Percentiles rank a stretch among this genome's conserved stretches.
These are phyloP conservation scores for Podila epigama DNA, from an alignment of 192 early-diverging fungal genomes.

Conservation along the genomic window DNA sequence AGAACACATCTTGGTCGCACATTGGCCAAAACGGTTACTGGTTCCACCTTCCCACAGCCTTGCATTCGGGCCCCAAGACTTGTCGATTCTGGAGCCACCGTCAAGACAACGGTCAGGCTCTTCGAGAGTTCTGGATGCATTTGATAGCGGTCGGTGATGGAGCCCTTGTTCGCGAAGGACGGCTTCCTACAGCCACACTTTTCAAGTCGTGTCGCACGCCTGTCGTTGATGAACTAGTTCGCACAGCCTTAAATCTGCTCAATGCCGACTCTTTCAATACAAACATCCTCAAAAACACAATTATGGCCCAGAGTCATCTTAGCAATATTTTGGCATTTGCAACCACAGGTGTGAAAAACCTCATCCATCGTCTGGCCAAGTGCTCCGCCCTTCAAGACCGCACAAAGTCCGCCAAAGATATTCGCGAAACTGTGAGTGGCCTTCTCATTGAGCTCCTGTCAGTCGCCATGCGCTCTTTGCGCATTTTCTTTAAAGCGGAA, in stretches of 20 bases:
- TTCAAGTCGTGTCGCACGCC: conserved; percentile 15
- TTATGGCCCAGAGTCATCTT: neutral
- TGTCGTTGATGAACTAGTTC: conserved; percentile 13
- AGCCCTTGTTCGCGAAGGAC: conserved; percentile 13
- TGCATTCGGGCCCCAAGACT: neutral
- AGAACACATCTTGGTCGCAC: conserved; percentile 5
- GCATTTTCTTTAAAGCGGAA: neutral
- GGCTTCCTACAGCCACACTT: neutral
- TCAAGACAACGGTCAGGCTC: neutral
- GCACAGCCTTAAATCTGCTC: conserved; percentile 4
- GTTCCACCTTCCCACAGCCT: conserved; percentile 2
- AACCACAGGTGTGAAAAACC: conserved; percentile 12
- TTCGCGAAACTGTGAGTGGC: conserved; percentile 7
- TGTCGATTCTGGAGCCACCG: conserved; percentile 13
- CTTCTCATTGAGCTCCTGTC: conserved; percentile 1
- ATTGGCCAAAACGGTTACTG: neutral
- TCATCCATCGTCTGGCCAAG: conserved; percentile 8
- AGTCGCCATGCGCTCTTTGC: neutral
- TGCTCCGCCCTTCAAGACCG: conserved; percentile 17
- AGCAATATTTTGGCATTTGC: conserved; percentile 16
- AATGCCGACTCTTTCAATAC: conserved; percentile 5
- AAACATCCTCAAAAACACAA: neutral
- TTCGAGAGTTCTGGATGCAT: conserved; percentile 13
- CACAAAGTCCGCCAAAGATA: neutral
- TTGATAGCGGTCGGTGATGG: conserved; percentile 16